Base-by-base conservation (phyloP, 192 early-diverging fungal species). In the Coemansia sp. region DNA sequence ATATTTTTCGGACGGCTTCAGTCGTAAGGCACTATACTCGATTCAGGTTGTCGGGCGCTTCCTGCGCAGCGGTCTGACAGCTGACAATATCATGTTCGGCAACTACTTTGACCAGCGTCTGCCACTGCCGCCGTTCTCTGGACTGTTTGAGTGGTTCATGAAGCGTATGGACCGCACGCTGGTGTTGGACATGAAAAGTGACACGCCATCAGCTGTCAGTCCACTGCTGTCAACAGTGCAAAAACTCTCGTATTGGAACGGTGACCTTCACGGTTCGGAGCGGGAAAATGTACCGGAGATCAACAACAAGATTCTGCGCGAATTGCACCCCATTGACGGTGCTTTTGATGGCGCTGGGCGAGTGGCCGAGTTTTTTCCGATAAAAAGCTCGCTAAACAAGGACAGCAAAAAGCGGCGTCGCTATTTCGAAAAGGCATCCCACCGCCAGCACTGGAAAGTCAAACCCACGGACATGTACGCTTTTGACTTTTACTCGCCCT, bases 121-220 rank as follows among this genome's bases (percentile, higher is more conserved):
- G 61, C 74, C 74, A 27, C 71, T 82, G 55, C 79, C 79, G 59
- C 79, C 79, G 19, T 82, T 82, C 59, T 76, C 79, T 39, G 74
- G 79, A 14, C 71, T 82, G 21, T 82, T 76, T 24, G 79, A 82
- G 67, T 82, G 79, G 79, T 82, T 82, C 51, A 82, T 82, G 79
- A 70, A 63, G 70, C 79, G 79, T 56, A 82, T 82, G 79, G 79
- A 82, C 58, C 79, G 79, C 63, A 76, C 79, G 6, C 62, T 82
- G 52, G 74, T 75, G 3, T 68, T 82, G 25, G 71, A 82, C 62
- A 82, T 82, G 74, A 82, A 82, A 64, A 73, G 70, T 0, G 79
- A 82, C 71, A 82, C 70, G 29, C 79, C 79, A 17, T 82, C 79
- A 27, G 79, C 79, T 14, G 67, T 68, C 51, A 82, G 79, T 61